Evolutionary conservation across 371 early-diverging fungal genomes (phyloP), one percentile per base, ranked within the genome.

Genomic region (Mortierella sp.): DNA sequence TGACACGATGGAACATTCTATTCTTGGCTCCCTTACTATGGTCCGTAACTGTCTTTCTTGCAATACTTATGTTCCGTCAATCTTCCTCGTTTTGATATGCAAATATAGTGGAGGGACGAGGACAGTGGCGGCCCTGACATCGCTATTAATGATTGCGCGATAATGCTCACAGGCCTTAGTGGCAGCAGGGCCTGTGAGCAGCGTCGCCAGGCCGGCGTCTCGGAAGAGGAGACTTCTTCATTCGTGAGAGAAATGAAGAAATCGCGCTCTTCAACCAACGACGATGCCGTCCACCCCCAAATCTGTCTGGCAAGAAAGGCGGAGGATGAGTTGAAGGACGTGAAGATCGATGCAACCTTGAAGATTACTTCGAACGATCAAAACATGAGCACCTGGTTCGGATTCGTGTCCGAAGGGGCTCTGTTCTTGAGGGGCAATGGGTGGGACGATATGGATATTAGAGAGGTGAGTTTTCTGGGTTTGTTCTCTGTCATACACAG

Each of bases 101-200:
- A 27, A 17, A 17, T 30, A 14, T 58, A 78, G 78, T 78, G 78
- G 78, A 62, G 39, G 78, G 70, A 52, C 70, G 78, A 58, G 61
- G 65, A 30, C 78, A 65, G 78, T 76, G 78, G 78, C 62, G 70
- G 42, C 56, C 78, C 78, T 78, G 78, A 78, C 78, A 76, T 76
- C 78, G 28, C 66, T 61, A 70, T 70, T 61, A 65, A 78, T 78
- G 65, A 78, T 78, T 66, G 78, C 66, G 78, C 65, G 66, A 78
- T 47, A 34, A 70, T 43, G 66, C 66, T 70, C 48, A 53, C 70
- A 62, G 78, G 66, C 57, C 59, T 65, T 44, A 60, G 78, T 78
- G 78, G 78, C 78, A 78, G 78, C 54, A 53, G 56, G 62, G 55
- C 63, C 70, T 66, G 70, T 64, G 78, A 70, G 70, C 70, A 34